phyloP scores from a whole-genome alignment of 768 basidiomycete genomes.

The Tricholoma sp. region DNA sequence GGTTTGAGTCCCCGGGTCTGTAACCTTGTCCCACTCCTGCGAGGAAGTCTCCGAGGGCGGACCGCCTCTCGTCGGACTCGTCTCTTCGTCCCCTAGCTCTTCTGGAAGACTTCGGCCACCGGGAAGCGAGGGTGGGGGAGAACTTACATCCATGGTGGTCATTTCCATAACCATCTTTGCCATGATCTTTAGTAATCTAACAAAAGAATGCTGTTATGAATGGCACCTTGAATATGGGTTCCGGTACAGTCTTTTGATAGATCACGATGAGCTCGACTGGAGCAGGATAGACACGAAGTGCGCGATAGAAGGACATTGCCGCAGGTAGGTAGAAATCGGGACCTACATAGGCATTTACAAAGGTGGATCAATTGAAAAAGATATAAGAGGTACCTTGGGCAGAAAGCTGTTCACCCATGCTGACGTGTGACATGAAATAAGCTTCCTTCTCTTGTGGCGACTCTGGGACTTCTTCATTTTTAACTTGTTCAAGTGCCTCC shows the following conservation, averaged over 20 bases:
- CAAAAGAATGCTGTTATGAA: slow-evolving; percentile 9
- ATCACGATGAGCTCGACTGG: slow-evolving; percentile 93
- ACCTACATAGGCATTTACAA: slow-evolving; percentile 40
- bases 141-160: slow-evolving; percentile 86
- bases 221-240: slow-evolving; percentile 68
- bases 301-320: slow-evolving; percentile 89
- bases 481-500: slow-evolving; percentile 60
- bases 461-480: slow-evolving; percentile 61
- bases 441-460: slow-evolving; percentile 75
- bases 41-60: slow-evolving; percentile 86
- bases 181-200: not conserved
- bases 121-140: slow-evolving; percentile 29
- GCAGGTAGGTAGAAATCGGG: slow-evolving; percentile 72
- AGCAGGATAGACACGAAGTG: slow-evolving; percentile 89
- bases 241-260: slow-evolving; percentile 87
- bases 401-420: slow-evolving; percentile 80
- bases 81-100: slow-evolving; percentile 48
- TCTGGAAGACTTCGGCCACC: slow-evolving; percentile 22
- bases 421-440: slow-evolving; percentile 90
- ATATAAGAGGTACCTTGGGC: slow-evolving; percentile 53
- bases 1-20: slow-evolving; percentile 61
- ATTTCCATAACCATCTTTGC: slow-evolving; percentile 71
- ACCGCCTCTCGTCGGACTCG: slow-evolving; percentile 55
- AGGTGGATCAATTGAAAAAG: not conserved
- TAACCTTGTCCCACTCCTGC: slow-evolving; percentile 87